Percentiles rank a stretch among this genome's conserved stretches.
phyloP scores from a whole-genome alignment of 163 green algal genomes.

The Scenedesmus sp. region DNA sequence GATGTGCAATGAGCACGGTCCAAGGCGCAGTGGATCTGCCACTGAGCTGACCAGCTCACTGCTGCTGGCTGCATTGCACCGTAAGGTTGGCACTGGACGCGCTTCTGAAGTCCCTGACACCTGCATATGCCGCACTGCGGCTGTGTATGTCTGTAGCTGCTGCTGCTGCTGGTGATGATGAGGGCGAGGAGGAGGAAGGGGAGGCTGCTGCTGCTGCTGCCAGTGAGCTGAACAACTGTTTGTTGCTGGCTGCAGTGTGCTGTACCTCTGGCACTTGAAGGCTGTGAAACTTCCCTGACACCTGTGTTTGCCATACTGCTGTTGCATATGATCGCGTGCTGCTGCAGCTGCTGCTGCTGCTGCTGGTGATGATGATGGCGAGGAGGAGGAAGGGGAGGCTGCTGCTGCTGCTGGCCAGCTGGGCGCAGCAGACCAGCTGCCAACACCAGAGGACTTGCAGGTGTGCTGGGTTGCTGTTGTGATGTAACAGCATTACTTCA shows the following conservation, averaged over 20 bases:
- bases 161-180: not conserved
- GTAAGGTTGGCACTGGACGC: no score
- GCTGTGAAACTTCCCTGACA: not conserved
- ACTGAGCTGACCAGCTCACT: no score
- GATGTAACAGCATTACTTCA: not conserved
- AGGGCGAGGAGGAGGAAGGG: conserved; percentile 5
- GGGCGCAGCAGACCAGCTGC: not conserved
- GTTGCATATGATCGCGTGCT: not conserved
- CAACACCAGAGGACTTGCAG: conserved; percentile 42
- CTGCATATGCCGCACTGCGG: no score
- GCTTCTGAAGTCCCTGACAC: no score
- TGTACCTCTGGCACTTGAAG: no score
- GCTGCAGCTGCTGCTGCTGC: not conserved
- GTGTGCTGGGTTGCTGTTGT: not conserved
- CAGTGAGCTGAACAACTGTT: not conserved
- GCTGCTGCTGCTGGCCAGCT: conserved; percentile 26
- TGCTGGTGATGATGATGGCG: conserved; percentile 17
- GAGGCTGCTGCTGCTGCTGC: not conserved
- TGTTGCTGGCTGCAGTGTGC: no score
- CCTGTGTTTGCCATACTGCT: not conserved
- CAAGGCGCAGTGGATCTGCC: no score
- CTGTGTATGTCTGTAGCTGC: not conserved
- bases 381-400: conserved; percentile 30
- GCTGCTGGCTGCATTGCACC: no score
- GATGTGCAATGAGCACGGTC: no score